Evolutionary conservation across 176 grass and related monocot species (phyloP).

Genomic region (Guadua angustifolia): DNA sequence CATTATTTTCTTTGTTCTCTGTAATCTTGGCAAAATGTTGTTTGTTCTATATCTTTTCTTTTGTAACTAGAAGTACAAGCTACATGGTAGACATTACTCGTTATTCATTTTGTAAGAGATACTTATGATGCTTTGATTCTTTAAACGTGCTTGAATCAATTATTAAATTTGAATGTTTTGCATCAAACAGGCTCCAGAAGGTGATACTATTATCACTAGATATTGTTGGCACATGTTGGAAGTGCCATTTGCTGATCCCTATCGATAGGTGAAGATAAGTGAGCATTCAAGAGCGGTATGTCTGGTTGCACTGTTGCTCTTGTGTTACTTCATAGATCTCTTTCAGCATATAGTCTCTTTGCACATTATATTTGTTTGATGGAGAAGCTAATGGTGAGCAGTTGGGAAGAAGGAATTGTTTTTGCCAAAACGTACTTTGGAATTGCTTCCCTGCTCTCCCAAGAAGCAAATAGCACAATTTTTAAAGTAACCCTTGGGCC

Average conservation of each 20-base stretch:
- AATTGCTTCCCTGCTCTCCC: not conserved
- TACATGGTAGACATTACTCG: not conserved
- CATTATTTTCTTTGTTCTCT: constrained; percentile 20
- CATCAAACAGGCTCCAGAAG: not conserved
- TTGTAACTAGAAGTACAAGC: not conserved
- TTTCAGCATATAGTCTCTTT: not conserved
- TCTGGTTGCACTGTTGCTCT: not conserved
- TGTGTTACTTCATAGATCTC: not conserved
- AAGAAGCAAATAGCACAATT: not conserved
- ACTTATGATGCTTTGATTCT: not conserved
- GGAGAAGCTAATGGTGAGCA: constrained; percentile 10
- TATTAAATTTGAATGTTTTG: not conserved
- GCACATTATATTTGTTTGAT: constrained; percentile 1
- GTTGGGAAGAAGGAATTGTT: not conserved
- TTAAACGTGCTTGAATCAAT: not conserved
- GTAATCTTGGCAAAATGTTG: not conserved
- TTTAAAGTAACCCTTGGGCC: not conserved
- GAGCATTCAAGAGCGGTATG: not conserved
- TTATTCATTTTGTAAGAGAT: not conserved
- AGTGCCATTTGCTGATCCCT: not conserved
- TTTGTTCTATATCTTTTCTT: not conserved
- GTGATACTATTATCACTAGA: not conserved
- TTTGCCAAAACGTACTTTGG: constrained; percentile 1
- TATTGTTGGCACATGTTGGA: not conserved
- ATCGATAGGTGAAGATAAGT: not conserved